Percentiles rank a stretch among this genome's conserved stretches.
Evolutionary conservation across 768 basidiomycete genomes (phyloP).

Genomic region (Termitomyces sp.): DNA sequence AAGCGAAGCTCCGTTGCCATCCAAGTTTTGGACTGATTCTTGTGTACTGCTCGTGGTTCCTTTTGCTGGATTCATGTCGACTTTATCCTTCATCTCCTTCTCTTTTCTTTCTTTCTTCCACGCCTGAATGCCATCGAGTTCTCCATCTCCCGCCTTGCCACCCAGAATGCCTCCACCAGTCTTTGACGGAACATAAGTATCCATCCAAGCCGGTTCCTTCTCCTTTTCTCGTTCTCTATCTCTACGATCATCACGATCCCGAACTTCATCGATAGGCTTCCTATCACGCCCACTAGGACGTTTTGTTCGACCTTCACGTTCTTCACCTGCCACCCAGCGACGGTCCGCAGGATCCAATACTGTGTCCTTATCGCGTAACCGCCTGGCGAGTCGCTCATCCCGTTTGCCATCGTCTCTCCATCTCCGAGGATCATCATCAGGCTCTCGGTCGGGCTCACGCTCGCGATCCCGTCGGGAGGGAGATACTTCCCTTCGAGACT

Average conservation of each 20-base stretch:
- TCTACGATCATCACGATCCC: conserved; percentile 33
- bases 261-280: conserved; percentile 44
- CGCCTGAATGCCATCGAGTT: conserved; percentile 80
- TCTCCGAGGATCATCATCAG: conserved; percentile 70
- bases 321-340: conserved; percentile 63
- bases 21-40: conserved; percentile 14
- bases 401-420: conserved; percentile 85
- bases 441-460: conserved; percentile 36
- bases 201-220: conserved; percentile 93
- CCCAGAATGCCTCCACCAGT: conserved; percentile 61
- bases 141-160: conserved; percentile 55
- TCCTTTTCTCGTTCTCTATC: conserved; percentile 66
- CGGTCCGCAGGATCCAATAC: conserved; percentile 48
- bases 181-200: conserved; percentile 70
- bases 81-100: conserved; percentile 59
- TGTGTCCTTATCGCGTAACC: conserved; percentile 44
- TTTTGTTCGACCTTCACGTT: conserved; percentile 64
- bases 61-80: conserved; percentile 12
- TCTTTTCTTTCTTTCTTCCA: conserved; percentile 86
- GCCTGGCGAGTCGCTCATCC: conserved; percentile 68
- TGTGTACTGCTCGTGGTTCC: conserved; percentile 5
- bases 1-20: conserved; percentile 39
- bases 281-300: conserved; percentile 58
- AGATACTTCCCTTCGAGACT: conserved; percentile 57
- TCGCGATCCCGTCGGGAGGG: conserved; percentile 46